Base-by-base conservation (phyloP, 1,284 basidiomycete genomes). In the Cutaneotrichosporon curvatum region DNA sequence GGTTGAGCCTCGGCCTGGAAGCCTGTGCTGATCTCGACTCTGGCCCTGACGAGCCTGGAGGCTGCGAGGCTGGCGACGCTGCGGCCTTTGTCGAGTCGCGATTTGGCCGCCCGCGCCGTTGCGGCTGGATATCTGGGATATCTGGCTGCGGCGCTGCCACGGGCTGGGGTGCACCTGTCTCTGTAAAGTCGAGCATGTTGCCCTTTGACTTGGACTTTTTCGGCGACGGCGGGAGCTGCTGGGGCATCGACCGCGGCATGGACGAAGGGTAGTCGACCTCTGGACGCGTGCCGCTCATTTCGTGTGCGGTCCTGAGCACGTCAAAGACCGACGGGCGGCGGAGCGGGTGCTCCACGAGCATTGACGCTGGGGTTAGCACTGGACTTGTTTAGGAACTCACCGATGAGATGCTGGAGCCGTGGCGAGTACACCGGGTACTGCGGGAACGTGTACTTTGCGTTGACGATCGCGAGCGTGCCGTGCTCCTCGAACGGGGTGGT, bases 401-500 rank as follows among this genome's bases (percentile, higher is more conserved):
- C 84, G 55, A 99, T 96, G 36, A 98, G 71, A 39, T 81, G 76
- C 60, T 87, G 91, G 75, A 98, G 80, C 37, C 85, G 79, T 2
- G 79, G 73, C 2, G 92, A 96, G 69, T 99, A 99, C 3, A 85
- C 79, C 1, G 95, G 95, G 68, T 89, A 94, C 30, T 87, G 81
- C 4, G 91, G 91, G 51, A 89, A 88, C 61, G 84, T 85, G 71
- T 96, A 99, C 64, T 94, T 90, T 23, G 91, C 94, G 62, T 96
- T 95, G 51, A 97, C 77, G 54, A 98, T 98, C 0, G 95, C 95
- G 40, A 98, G 74, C 0, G 91, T 87, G 0, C 94, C 94, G 58
- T 95, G 89, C 62, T 94, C 94, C 73, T 91, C 95, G 57, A 97
- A 97, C 0, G 95, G 95, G 0, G 95, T 99, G 0, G 94, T 99